A percentile compares a stretch with the other conserved stretches of the same genome.
phyloP scores from a whole-genome alignment of 2,329 filamentous ascomycete genomes.

The Colletotrichum melonis region DNA sequence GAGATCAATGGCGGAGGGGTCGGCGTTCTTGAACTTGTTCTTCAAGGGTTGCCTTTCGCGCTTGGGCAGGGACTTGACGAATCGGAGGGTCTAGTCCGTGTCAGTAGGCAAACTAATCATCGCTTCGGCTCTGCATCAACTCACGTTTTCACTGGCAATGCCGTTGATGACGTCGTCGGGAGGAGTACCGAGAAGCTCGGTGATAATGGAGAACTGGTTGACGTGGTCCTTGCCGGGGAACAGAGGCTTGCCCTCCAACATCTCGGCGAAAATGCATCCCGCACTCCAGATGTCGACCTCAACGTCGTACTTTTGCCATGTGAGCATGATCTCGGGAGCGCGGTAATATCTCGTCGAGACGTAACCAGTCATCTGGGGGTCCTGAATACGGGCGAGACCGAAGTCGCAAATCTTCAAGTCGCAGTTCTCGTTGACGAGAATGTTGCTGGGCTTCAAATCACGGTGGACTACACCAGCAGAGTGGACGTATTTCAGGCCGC shows the following conservation, averaged over 20 bases:
- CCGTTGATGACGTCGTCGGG: constrained; percentile 99
- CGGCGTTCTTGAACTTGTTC: constrained; percentile 96
- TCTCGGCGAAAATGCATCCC: constrained; percentile 98
- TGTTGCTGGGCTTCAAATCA: constrained; percentile 98
- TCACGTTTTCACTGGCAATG: constrained; percentile 96
- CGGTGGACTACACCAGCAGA: constrained; percentile 98
- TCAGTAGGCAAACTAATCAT: not conserved
- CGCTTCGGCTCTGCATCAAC: constrained; percentile 42
- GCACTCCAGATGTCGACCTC: constrained; percentile 99
- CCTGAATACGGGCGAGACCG: constrained; percentile 95
- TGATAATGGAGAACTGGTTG: constrained; percentile 99
- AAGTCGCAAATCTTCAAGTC: constrained; percentile 99
- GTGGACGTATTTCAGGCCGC: constrained; percentile 98
- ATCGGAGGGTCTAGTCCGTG: constrained; percentile 82
- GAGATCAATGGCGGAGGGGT: constrained; percentile 86
- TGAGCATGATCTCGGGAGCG: constrained; percentile 99
- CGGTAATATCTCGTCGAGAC: constrained; percentile 99
- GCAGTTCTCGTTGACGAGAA: constrained; percentile 99
- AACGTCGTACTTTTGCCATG: constrained; percentile 99
- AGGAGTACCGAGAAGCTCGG: constrained; percentile 93
- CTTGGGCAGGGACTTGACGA: constrained; percentile 97
- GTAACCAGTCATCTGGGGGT: constrained; percentile 99
- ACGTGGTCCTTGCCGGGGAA: constrained; percentile 99
- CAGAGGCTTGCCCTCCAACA: constrained; percentile 97
- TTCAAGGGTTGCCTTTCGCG: constrained; percentile 87